Base-by-base conservation (phyloP, 192 early-diverging fungal genomes). In the Dissophora globulifera region DNA sequence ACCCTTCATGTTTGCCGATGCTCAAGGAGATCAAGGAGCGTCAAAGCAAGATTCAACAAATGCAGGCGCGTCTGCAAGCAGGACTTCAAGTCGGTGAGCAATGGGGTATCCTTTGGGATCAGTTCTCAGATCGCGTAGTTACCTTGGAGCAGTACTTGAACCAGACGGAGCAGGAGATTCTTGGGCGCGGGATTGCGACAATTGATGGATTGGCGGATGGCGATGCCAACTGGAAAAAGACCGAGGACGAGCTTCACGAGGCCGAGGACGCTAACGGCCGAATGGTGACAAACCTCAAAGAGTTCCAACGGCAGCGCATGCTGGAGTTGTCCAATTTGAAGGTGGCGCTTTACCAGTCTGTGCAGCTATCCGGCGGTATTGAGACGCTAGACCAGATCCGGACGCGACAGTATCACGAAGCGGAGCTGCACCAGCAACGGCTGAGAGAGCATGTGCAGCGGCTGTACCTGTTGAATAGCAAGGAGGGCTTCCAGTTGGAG, bases 401-500 rank as follows among this genome's bases (percentile, higher is more conserved):
- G 0, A 41, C 29, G 7, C 32, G 43, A n/a, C 72, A 76, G 47
- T 76, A 76, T n/a, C 63, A 76, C 5, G 64, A 76, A 33, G 63
- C 72, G 3, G 72, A 76, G 26, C 58, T 20, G 31, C 42, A 50
- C 11, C 72, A 76, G 40, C 56, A 62, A 15, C 31, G 53, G 20
- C 16, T 76, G 15, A 58, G 52, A 2, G 62, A 46, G 33, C 58
- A 67, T 31, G 45, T 76, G 42, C 62, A 67, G 13, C 57, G 52
- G 15, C 43, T 76, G 15, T 59, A 52, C 11, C 5, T 54, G 0
- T 26, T 76, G 38, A 66, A 52, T 32, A 55, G 35, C 25, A 40
- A 59, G 20, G 72, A 76, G 30, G 58, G 58, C 0, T 76, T 76
- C 72, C 72, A 76, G 47, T 57, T 76, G 16, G 72, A 76, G 38